Evolutionary conservation across 305 asterid genomes (phyloP).

Genomic region (Solanum chacoense): DNA sequence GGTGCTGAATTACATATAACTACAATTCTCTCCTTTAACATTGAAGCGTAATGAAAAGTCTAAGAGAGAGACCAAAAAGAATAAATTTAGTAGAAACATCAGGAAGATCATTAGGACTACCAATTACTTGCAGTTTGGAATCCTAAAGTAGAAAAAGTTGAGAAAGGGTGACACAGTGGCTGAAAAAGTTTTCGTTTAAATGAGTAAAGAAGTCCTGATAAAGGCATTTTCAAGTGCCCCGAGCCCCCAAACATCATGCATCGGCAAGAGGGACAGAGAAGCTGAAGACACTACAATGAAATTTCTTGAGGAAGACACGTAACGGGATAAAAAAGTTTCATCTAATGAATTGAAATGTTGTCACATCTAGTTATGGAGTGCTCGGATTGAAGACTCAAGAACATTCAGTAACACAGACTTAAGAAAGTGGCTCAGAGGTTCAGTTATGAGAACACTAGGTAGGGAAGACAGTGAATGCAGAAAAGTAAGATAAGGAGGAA

Average conservation of each 20-base stretch:
- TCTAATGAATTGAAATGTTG: not conserved
- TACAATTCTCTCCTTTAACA: not conserved
- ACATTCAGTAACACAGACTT: not conserved
- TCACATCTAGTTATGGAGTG: not conserved
- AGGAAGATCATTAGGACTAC: not conserved
- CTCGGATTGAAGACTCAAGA: not conserved
- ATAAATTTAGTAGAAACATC: not conserved
- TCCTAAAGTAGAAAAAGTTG: not conserved
- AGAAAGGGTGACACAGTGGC: not conserved
- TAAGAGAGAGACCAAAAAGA: not conserved
- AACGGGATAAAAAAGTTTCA: not conserved
- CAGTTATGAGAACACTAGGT: not conserved
- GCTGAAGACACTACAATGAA: not conserved
- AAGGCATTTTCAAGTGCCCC: not conserved
- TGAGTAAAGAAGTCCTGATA: not conserved
- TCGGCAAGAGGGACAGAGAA: not conserved
- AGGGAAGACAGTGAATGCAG: not conserved
- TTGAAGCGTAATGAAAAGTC: not conserved
- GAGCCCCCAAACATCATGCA: not conserved
- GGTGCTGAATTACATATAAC: not conserved
- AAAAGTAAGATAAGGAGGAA: not conserved
- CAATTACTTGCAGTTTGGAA: not conserved
- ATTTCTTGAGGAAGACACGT: not conserved
- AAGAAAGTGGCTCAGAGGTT: not conserved
- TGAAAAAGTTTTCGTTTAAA: not conserved